Base-by-base conservation (phyloP, 192 early-diverging fungal species). In the Mortierella claussenii region DNA sequence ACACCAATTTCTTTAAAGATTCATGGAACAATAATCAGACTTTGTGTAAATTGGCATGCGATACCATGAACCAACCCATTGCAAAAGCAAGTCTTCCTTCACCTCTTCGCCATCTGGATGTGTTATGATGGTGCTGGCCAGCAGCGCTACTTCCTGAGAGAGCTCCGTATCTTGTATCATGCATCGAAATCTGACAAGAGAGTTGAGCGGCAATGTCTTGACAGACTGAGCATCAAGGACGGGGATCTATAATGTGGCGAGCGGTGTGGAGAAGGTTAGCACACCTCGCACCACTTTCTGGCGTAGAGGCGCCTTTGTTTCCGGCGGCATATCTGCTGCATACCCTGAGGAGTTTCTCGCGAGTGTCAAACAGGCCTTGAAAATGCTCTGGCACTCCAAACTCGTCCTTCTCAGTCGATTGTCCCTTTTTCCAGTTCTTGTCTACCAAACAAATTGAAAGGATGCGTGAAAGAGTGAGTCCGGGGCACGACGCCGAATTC, bases 111-210 rank as follows among this genome's bases (percentile, higher is more conserved):
- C 82, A 26, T 71, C 37, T 20, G 49, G 47, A 43, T 81, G 63
- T 11, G 42, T 21, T 4, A 50, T 75, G 48, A 75, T 43, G 54
- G 73, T 60, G 11, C 61, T 79, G 10, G 70, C 66, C 52, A 71
- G 71, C 31, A 85, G 55, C 44, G 76, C 86, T 27, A 86, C 80
- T 66, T 94, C 91, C 58, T 92, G 87, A 10, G 88, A 91, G 26
- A 91, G 86, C 49, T 88, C 86, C 2, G 90, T 90, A 48, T 94
- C 91, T 76, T 94, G 92, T 5, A 94, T 85, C 92, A 94, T 94
- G 78, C 89, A 91, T 40, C 89, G 81, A 64, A 92, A 92, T n/a
- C 91, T 69, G 20, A 92, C 89, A 6, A 94, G 79, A 15, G 81
- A 68, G 45, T 84, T 55, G 18, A 67, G 10, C 1, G 79, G 75